These are phyloP conservation scores for Phytophthora citricola DNA, from an alignment of 352 stramenopile species.

Conservation along the genomic window DNA sequence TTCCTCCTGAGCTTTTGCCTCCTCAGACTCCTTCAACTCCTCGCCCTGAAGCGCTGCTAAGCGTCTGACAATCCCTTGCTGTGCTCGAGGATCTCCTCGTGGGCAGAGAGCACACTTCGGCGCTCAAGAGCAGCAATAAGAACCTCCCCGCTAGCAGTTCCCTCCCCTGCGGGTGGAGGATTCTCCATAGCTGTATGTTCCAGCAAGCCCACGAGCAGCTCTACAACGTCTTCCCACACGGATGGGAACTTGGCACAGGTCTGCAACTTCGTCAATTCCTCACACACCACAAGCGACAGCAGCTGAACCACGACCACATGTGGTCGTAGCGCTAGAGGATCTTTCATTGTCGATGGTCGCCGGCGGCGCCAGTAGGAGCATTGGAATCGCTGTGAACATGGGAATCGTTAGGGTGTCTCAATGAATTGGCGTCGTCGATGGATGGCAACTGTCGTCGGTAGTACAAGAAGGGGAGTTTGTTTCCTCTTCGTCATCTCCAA, in stretches of 20 bases:
- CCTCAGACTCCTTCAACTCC: slow-evolving; percentile 17
- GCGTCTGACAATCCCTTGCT: slow-evolving; percentile 63
- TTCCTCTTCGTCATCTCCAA: slow-evolving; percentile 48
- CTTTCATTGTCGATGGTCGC: slow-evolving; percentile 63
- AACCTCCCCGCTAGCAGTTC: slow-evolving; percentile 39
- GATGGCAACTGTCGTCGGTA: slow-evolving; percentile 58
- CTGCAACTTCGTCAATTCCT: slow-evolving; percentile 61
- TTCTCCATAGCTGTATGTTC: slow-evolving; percentile 55
- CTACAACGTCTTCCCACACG: slow-evolving; percentile 65
- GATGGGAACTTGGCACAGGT: slow-evolving; percentile 44
- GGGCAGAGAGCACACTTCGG: slow-evolving; percentile 61
- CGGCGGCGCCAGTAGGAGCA: slow-evolving; percentile 34
- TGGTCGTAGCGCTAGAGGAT: slow-evolving; percentile 59
- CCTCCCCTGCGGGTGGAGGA: slow-evolving; percentile 17
- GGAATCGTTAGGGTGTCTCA: slow-evolving; percentile 3
- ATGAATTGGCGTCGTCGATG: slow-evolving; percentile 13
- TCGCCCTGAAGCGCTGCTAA: slow-evolving; percentile 48
- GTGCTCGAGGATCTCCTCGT: slow-evolving; percentile 82
- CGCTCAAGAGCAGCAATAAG: slow-evolving; percentile 68
- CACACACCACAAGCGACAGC: slow-evolving; percentile 66
- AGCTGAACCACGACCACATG: slow-evolving; percentile 70
- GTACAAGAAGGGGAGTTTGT: slow-evolving; percentile 56
- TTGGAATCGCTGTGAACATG: slow-evolving; percentile 10
- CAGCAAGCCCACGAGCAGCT: slow-evolving; percentile 62
- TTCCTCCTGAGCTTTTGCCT: slow-evolving; percentile 10